Conservation (phyloP, 2,329 filamentous ascomycete genomes). For the Xylariaceae sp. region DNA sequence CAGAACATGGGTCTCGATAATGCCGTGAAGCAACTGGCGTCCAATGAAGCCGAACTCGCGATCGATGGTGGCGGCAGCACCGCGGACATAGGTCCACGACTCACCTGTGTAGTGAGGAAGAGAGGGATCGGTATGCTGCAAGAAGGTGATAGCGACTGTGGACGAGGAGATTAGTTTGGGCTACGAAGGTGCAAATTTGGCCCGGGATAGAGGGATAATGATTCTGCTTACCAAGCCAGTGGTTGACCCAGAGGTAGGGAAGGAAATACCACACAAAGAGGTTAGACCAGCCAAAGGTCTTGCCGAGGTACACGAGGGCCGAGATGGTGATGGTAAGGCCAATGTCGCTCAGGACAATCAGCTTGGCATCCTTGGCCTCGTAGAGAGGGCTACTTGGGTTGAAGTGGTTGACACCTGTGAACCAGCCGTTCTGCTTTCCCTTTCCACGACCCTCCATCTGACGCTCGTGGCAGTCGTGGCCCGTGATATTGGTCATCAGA, state of each 20-base stretch:
- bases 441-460: constrained; percentile 92
- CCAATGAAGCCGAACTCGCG: constrained; percentile 97
- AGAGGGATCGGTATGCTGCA: constrained; percentile 94
- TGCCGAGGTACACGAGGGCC: constrained; percentile 72
- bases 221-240: constrained; percentile 86
- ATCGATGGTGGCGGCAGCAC: constrained; percentile 94
- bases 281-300: constrained; percentile 83
- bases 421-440: constrained; percentile 86
- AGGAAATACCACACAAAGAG: constrained; percentile 93
- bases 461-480: constrained; percentile 91
- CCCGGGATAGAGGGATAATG: background rate
- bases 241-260: constrained; percentile 97
- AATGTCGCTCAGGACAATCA: constrained; percentile 86
- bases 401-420: constrained; percentile 93
- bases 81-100: constrained; percentile 91
- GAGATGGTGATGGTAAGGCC: constrained; percentile 71
- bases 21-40: constrained; percentile 88
- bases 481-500: constrained; percentile 88
- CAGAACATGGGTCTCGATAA: constrained; percentile 96
- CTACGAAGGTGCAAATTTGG: background rate
- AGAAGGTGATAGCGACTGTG: constrained; percentile 93
- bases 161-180: constrained; percentile 38
- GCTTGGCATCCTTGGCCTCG: constrained; percentile 86
- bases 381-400: constrained; percentile 86
- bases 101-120: constrained; percentile 90